phyloP scores from a whole-genome alignment of 1,284 basidiomycete species.

The Cryptococcus sp. region DNA sequence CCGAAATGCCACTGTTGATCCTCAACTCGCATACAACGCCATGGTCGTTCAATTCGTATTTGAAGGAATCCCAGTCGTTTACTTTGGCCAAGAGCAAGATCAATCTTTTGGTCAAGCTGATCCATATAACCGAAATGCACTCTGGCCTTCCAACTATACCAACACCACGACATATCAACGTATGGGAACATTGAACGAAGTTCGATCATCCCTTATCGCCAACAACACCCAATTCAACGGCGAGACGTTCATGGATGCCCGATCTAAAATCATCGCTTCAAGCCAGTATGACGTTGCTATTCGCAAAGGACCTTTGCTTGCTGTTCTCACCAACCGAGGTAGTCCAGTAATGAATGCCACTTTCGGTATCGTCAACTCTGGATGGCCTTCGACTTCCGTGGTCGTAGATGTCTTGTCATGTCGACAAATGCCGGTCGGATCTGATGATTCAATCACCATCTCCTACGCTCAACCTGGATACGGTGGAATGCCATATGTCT shows the following conservation, averaged over 20 bases:
- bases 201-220: constrained; percentile 64
- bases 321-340: constrained; percentile 62
- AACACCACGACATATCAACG: constrained; percentile 57
- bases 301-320: constrained; percentile 65
- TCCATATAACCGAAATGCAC: constrained; percentile 68
- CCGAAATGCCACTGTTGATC: constrained; percentile 54
- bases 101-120: constrained; percentile 57
- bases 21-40: constrained; percentile 54
- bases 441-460: constrained; percentile 37
- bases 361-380: constrained; percentile 34
- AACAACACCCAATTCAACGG: constrained; percentile 50
- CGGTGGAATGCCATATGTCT: constrained; percentile 44
- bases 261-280: constrained; percentile 58
- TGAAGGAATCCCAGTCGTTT: constrained; percentile 69
- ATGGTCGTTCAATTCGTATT: constrained; percentile 64
- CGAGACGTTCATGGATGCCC: constrained; percentile 56
- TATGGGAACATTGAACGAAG: constrained; percentile 62
- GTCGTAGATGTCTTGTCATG: constrained; percentile 46
- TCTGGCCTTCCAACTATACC: constrained; percentile 61
- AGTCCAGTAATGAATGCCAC: constrained; percentile 31
- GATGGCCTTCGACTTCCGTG: constrained; percentile 34
- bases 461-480: constrained; percentile 37
- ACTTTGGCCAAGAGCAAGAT: constrained; percentile 66
- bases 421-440: constrained; percentile 31
- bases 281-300: constrained; percentile 62